Evolutionary conservation across 768 basidiomycete species (phyloP), one percentile per base, ranked within the genome.

Genomic region (Wakefieldia striispora): DNA sequence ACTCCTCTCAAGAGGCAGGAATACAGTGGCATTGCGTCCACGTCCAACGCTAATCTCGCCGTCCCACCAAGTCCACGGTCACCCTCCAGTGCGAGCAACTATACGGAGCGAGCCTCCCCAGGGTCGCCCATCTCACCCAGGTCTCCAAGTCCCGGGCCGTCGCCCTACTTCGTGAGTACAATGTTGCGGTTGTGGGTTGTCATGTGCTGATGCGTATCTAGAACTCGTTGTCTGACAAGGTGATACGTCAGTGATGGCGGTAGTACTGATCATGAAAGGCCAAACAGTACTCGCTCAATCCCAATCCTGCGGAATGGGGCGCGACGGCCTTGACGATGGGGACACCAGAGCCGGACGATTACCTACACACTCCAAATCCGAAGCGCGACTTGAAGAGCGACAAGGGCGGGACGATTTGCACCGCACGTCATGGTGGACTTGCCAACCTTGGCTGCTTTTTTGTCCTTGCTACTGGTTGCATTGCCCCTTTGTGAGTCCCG

Each of bases 371-470:
- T 55, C 85, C 85, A 0, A 77, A 83, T 63, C 78, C 81, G 4
- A 70, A 61, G 27, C 72, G n/a, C n/a, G n/a, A n/a, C n/a, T n/a
- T n/a, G n/a, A n/a, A n/a, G n/a, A n/a, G 79, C 17, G 81, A 86
- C 61, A 64, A 60, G 34, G 78, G 80, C 9, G 84, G 84, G 2
- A 70, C 73, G 41, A 74, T 89, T 43, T 80, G 80, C 49, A 86
- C 86, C 16, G 42, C 62, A 10, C 73, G n/a, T n/a, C n/a, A n/a
- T n/a, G n/a, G 88, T 51, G 88, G 87, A 9, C 55, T 88, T 38
- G 73, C 73, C 3, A 91, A 91, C 59, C 72, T 85, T 3, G 81
- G 86, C 0, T 89, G 84, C 60, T 71, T 91, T 13, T 64, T 78
- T 46, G 48, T 87, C 40, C 74, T 91, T n/a, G 72, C 66, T 4